Evolutionary conservation across 352 stramenopile species (phyloP), one percentile per base, ranked within the genome.

Genomic region (Lagenidium giganteum): DNA sequence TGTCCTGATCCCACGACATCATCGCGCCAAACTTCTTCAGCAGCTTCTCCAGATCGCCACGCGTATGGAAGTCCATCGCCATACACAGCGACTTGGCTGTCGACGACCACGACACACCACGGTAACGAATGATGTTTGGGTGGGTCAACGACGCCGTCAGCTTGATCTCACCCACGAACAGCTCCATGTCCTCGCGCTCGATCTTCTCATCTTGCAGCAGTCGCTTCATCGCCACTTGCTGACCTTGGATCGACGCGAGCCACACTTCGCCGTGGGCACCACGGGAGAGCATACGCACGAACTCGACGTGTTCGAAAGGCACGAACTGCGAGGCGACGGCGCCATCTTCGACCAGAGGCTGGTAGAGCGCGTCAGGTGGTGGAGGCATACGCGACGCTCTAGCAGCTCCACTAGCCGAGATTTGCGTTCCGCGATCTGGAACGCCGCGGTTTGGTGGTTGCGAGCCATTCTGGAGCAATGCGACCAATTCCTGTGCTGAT

Each of bases 261-360:
- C 77, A 93, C 8, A 93, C 80, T 42, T 93, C 77, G 8, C 80
- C 80, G 31, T 77, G 87, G 17, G 77, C 80, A 47, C 80, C 80
- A 40, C 88, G 87, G 6, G 76, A 81, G 8, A 92, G 48, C 22
- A 87, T 50, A 8, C 73, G 55, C 34, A 87, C 46, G 43, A 85
- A 91, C 11, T 74, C 74, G n/a, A 92, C 56, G 47, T 88, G 72
- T 5, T 61, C 61, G 39, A 86, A 87, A 4, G 73, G n/a, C n/a
- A n/a, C n/a, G n/a, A n/a, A n/a, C n/a, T n/a, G n/a, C n/a, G n/a
- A n/a, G n/a, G n/a, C n/a, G n/a, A n/a, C n/a, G n/a, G n/a, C n/a
- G n/a, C n/a, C n/a, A n/a, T n/a, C n/a, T n/a, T n/a, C n/a, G n/a
- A n/a, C n/a, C n/a, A n/a, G n/a, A n/a, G n/a, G n/a, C n/a, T n/a